Evolutionary conservation across 1,139 yeast genomes (phyloP).

Genomic region (Tardiomyces depauwii): DNA sequence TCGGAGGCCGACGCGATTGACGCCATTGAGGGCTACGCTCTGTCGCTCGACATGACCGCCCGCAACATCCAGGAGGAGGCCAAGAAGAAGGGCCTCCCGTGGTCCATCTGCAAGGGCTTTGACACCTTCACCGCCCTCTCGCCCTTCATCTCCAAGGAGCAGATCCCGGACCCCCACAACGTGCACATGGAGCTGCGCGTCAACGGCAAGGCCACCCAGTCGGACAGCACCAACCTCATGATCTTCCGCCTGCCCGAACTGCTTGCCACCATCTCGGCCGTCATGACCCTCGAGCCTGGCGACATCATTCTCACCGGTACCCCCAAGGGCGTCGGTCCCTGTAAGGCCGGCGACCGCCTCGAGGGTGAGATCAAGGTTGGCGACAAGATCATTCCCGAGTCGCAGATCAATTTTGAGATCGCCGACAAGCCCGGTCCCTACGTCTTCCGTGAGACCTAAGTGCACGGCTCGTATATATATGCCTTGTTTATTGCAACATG

Average conservation of each 20-base stretch:
- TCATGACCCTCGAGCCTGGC: conserved; percentile 86
- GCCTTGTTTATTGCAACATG: neutral
- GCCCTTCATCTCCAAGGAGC: conserved; percentile 49
- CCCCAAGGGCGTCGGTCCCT: conserved; percentile 92
- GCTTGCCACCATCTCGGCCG: conserved; percentile 66
- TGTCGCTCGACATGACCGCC: conserved; percentile 90
- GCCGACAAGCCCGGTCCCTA: conserved; percentile 78
- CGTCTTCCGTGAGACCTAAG: conserved; percentile 36
- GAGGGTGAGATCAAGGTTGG: conserved; percentile 49
- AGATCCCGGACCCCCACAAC: conserved; percentile 64
- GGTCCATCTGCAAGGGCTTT: conserved; percentile 95
- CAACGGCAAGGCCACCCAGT: conserved; percentile 61
- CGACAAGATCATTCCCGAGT: conserved; percentile 43
- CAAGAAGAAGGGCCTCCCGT: conserved; percentile 86
- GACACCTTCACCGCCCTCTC: conserved; percentile 90
- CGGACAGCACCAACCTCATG: conserved; percentile 78
- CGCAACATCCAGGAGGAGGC: conserved; percentile 94
- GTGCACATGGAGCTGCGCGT: conserved; percentile 56
- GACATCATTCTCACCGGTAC: conserved; percentile 92
- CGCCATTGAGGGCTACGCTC: conserved; percentile 71
- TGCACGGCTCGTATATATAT: neutral
- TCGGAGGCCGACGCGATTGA: conserved; percentile 60
- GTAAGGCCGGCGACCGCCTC: conserved; percentile 67
- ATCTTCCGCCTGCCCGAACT: conserved; percentile 77
- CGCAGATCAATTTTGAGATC: conserved; percentile 39